phyloP scores from a whole-genome alignment of 345 rosid genomes.

The Pelargonium nanum region DNA sequence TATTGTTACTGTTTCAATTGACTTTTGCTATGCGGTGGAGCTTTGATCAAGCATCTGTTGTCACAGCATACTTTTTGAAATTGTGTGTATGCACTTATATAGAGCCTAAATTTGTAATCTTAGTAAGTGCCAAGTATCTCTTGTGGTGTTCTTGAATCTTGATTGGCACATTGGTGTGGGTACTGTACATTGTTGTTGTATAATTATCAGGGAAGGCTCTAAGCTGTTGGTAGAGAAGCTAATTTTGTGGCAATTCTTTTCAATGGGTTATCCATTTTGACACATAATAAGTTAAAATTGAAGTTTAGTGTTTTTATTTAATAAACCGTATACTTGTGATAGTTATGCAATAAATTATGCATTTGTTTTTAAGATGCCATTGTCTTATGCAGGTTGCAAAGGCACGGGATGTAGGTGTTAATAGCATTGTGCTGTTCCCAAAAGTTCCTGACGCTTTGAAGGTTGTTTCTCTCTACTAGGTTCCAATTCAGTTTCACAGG shows the following conservation, averaged over 20 bases:
- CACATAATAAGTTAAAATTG: too few species aligned
- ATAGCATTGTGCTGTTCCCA: conserved; percentile 77
- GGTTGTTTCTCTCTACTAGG: background rate
- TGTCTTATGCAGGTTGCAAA: conserved; percentile 56
- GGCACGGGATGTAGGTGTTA: conserved; percentile 91
- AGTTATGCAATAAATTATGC: background rate
- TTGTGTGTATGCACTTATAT: too few species aligned
- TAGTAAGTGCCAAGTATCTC: too few species aligned
- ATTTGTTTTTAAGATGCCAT: conserved; percentile 6
- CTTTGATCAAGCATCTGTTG: too few species aligned
- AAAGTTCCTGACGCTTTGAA: conserved; percentile 88
- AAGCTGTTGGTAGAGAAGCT: background rate
- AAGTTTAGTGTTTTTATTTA: too few species aligned
- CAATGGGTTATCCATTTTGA: too few species aligned
- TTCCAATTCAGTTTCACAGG: background rate
- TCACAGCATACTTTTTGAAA: too few species aligned
- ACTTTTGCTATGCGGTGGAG: too few species aligned
- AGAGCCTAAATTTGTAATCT: too few species aligned
- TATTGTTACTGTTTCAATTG: too few species aligned
- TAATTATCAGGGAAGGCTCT: background rate
- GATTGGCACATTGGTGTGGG: background rate
- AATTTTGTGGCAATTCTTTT: background rate
- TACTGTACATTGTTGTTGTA: background rate
- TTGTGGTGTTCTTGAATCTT: too few species aligned
- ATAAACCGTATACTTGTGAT: too few species aligned